Evolutionary conservation across 78 protist genomes (phyloP), one percentile per base, ranked within the genome.

Genomic region (Diacronema lutheri): DNA sequence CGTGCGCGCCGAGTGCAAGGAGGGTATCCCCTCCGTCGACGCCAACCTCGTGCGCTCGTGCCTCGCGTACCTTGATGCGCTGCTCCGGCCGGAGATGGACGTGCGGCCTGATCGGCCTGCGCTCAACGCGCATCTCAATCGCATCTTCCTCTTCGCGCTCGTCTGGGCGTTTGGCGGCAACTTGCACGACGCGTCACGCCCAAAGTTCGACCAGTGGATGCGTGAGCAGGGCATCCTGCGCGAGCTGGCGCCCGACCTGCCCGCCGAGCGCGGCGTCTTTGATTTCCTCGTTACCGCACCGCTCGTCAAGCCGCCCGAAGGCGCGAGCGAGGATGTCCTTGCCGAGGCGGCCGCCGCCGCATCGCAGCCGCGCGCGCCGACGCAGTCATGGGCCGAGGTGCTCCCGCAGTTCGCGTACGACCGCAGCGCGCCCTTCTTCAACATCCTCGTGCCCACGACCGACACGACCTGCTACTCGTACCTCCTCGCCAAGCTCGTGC

Each of bases 391-490:
- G 93, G 29, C 56, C 13, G 1, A 31, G 20, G 20, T 66, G 65
- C 37, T 74, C 21, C 71, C 84, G 16, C 31, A 61, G 26, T 90
- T 73, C 68, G 9, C 21, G 57, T 90, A 72, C 56, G 62, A 46
- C 31, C 1, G 4, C 26, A 86, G 29, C n/a, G 26, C 12, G 55
- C 91, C 91, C 41, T 88, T 61, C 73, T 83, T 74, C 64, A 55
- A 74, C 35, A 69, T 80, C 71, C 57, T 91, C 19, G 94, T 91
- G 35, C 94, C 88, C 38, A 91, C 94, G 13, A 77, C 31, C 7
- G 94, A 91, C 61, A 88, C 90, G 13, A 73, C 80, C 31, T 31
- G 90, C 44, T 13, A 33, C 46, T 19, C 79, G n/a, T 69, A 1
- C 56, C 23, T 91, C n/a, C 40, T 81, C 29, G 4, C 20, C 55